Percentiles rank a stretch among this genome's conserved stretches.
These are phyloP conservation scores for Solanum sejunctum DNA, from an alignment of 257 asterid species.

Conservation along the genomic window DNA sequence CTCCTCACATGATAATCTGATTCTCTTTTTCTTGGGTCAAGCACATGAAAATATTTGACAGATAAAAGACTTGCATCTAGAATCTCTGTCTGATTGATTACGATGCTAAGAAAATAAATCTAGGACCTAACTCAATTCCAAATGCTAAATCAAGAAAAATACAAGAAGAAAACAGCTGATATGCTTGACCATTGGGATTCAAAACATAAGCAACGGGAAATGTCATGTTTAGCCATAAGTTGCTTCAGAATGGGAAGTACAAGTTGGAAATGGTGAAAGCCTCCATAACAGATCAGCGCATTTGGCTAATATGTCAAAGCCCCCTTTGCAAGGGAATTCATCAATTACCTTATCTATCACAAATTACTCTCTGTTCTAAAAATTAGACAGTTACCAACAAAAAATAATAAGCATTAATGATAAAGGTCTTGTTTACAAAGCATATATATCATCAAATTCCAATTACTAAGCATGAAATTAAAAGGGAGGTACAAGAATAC, in stretches of 20 bases:
- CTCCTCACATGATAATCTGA: not conserved
- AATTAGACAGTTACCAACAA: not conserved
- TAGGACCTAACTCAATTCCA: not conserved
- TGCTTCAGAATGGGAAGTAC: not conserved
- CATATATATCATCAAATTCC: not conserved
- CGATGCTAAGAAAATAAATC: not conserved
- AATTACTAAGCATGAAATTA: not conserved
- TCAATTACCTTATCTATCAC: not conserved
- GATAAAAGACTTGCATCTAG: not conserved
- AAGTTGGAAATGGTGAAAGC: not conserved
- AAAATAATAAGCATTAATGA: not conserved
- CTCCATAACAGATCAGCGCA: not conserved
- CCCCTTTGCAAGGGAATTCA: not conserved
- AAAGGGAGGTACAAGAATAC: not conserved
- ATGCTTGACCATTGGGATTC: not conserved
- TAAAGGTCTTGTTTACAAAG: not conserved
- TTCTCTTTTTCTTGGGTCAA: not conserved
- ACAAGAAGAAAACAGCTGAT: not conserved
- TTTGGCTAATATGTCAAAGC: not conserved
- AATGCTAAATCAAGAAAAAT: not conserved
- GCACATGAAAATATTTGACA: not conserved
- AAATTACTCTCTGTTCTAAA: not conserved
- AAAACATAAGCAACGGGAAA: not conserved
- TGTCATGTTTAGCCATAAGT: not conserved
- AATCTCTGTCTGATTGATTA: not conserved